Percentiles rank a stretch among this genome's conserved stretches.
Conservation (phyloP, 768 basidiomycete genomes). For the Leccinum broughii region DNA sequence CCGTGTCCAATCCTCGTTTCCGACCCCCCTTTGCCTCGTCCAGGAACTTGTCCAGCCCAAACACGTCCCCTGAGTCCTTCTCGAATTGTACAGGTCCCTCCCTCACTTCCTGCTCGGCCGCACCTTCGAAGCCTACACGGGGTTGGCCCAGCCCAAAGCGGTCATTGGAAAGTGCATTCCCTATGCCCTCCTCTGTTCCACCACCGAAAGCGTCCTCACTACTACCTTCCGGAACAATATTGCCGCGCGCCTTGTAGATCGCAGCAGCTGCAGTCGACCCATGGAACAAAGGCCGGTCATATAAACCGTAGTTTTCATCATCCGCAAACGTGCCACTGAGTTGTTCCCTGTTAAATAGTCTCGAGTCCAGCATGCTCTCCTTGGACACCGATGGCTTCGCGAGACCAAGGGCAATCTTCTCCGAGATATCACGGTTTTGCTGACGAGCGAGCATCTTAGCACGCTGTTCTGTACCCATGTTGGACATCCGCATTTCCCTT, state of each 20-base stretch:
- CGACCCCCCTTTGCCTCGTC: slow-evolving; percentile 96
- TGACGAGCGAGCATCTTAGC: slow-evolving; percentile 95
- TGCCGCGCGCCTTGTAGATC: slow-evolving; percentile 96
- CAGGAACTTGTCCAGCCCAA: slow-evolving; percentile 95
- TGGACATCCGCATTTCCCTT: slow-evolving; percentile 97
- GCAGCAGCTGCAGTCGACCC: slow-evolving; percentile 97
- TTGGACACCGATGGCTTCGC: slow-evolving; percentile 96
- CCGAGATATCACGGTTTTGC: slow-evolving; percentile 98
- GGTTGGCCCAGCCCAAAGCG: slow-evolving; percentile 89
- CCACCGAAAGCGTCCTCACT: slow-evolving; percentile 93
- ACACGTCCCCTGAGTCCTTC: slow-evolving; percentile 96
- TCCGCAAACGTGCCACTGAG: slow-evolving; percentile 80
- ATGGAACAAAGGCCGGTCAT: slow-evolving; percentile 94
- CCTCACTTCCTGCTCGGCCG: slow-evolving; percentile 76
- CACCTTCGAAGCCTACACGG: slow-evolving; percentile 87
- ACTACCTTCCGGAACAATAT: slow-evolving; percentile 64
- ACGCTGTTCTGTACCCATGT: slow-evolving; percentile 97
- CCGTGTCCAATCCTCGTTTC: slow-evolving; percentile 83
- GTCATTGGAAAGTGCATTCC: slow-evolving; percentile 87
- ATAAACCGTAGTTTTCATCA: slow-evolving; percentile 92
- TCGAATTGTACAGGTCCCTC: slow-evolving; percentile 99
- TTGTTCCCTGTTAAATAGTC: slow-evolving; percentile 96
- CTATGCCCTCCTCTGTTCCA: slow-evolving; percentile 94
- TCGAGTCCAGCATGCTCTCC: slow-evolving; percentile 96
- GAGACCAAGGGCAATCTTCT: slow-evolving; percentile 96